Conservation (phyloP, 768 basidiomycete species). For the Tylopilus felleus region DNA sequence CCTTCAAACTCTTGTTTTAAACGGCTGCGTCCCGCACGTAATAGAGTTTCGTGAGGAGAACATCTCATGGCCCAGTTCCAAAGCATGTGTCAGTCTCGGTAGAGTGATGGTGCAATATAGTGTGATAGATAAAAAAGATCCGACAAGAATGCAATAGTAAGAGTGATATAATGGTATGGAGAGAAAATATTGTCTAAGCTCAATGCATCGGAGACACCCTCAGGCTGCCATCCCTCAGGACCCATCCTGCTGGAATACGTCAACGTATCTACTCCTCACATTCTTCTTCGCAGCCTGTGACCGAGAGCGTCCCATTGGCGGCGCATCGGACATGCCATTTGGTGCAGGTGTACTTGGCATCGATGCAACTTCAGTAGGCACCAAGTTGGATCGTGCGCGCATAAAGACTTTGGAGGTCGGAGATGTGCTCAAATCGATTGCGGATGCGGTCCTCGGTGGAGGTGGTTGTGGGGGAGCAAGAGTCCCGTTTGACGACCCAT, state of each 20-base stretch:
- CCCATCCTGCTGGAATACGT: slow-evolving; percentile 71
- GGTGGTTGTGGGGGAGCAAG: slow-evolving; percentile 13
- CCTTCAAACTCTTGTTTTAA: slow-evolving; percentile 74
- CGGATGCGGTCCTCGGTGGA: slow-evolving; percentile 54
- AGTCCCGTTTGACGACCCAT: slow-evolving; percentile 26
- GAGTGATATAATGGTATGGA: slow-evolving; percentile 20
- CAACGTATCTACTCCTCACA: slow-evolving; percentile 81
- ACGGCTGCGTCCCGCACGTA: not conserved
- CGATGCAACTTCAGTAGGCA: slow-evolving; percentile 43
- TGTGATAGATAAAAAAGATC: slow-evolving; percentile 23
- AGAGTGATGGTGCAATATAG: slow-evolving; percentile 9
- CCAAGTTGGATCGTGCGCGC: slow-evolving; percentile 65
- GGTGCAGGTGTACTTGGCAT: slow-evolving; percentile 33
- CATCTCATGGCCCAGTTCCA: not conserved
- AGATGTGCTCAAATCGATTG: slow-evolving; percentile 55
- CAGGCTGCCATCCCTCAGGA: too few species aligned
- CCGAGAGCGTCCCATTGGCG: slow-evolving; percentile 49
- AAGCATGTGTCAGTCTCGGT: not conserved
- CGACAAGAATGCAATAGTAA: slow-evolving; percentile 14
- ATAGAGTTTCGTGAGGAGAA: not conserved
- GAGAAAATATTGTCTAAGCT: slow-evolving; percentile 3
- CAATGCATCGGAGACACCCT: not conserved
- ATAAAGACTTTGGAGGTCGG: slow-evolving; percentile 49
- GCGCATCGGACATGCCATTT: slow-evolving; percentile 18
- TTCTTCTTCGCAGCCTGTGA: slow-evolving; percentile 67